A percentile compares a stretch with the other conserved stretches of the same genome.
phyloP scores from a whole-genome alignment of 306 rosid genomes.

The Canavalia gladiata region DNA sequence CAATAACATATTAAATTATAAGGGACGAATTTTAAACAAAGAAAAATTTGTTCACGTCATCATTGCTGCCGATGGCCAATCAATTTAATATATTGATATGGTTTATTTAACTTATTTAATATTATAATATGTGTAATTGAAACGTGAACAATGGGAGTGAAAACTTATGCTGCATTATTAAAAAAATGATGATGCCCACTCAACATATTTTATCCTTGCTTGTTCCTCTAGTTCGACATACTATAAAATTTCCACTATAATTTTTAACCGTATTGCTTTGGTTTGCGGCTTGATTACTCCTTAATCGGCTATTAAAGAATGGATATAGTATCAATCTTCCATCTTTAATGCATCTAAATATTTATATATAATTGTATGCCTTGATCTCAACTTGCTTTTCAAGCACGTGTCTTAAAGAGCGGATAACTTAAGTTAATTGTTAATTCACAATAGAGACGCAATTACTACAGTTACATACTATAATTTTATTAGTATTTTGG shows the following conservation, averaged over 20 bases:
- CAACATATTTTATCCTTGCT: conserved; percentile 22
- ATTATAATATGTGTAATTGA: background rate
- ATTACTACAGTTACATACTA: background rate
- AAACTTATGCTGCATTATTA: conserved; percentile 5
- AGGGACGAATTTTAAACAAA: background rate
- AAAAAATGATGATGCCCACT: conserved; percentile 23
- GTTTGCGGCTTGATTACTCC: conserved; percentile 35
- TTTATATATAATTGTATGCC: background rate
- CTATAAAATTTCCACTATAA: background rate
- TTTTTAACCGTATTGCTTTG: conserved; percentile 17
- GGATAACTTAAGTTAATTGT: background rate
- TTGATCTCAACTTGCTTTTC: background rate
- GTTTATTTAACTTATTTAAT: background rate
- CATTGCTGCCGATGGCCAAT: background rate
- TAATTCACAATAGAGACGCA: conserved; percentile 3
- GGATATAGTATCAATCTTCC: background rate
- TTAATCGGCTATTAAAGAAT: background rate
- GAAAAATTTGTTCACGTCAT: background rate
- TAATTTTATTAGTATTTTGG: background rate
- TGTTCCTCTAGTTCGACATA: background rate
- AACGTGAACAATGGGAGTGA: conserved; percentile 17
- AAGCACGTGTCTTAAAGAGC: background rate
- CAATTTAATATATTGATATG: background rate
- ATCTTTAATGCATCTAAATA: background rate
- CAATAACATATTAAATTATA: background rate